Base-by-base conservation (phyloP, 1,139 yeast species). In the Debaryomyces udenii region DNA sequence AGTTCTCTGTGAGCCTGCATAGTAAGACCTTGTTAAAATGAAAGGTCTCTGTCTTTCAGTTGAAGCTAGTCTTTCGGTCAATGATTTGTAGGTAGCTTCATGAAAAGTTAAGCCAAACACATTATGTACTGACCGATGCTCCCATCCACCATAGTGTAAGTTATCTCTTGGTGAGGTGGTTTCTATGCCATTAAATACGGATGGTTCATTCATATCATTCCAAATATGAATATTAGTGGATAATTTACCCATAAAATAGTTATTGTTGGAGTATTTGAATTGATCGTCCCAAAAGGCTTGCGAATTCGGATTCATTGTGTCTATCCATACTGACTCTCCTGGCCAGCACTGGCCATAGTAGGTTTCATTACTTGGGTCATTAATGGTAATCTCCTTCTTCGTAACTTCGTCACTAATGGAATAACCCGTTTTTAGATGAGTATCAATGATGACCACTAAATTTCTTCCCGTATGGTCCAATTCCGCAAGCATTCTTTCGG, bases 171-270 rank as follows among this genome's bases (percentile, higher is more conserved):
- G 95, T 31, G 93, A 81, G 0, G 95, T 70, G 1, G 96, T 89
- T 61, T 93, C 99, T 1, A 98, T 96, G 0, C 98, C 99, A 53
- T 84, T 80, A 60, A 93, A 94, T 3, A 93, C 86, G 0, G 97
- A 88, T 0, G 98, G 98, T 63, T 93, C 99, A 63, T 87, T 89
- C 99, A 93, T 93, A 61, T 94, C 99, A 61, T 93, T 94, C 99
- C 99, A 93, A 23, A 94, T 68, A 55, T 85, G 86, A 40, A 90
- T 61, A 55, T 93, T 93, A 6, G 71, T 62, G 6, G 64, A 51
- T 18, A 81, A 70, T 27, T 74, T 67, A 0, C 83, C 81, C 48
- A 82, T 71, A 44, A 86, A 78, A 3, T 52, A 50, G 41, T 66
- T 59, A 9, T 53, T 46, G 3, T 41, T 31, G 3, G 59, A 48